phyloP scores from a whole-genome alignment of 148 eudicot species.

The Dianthus caryophyllus region DNA sequence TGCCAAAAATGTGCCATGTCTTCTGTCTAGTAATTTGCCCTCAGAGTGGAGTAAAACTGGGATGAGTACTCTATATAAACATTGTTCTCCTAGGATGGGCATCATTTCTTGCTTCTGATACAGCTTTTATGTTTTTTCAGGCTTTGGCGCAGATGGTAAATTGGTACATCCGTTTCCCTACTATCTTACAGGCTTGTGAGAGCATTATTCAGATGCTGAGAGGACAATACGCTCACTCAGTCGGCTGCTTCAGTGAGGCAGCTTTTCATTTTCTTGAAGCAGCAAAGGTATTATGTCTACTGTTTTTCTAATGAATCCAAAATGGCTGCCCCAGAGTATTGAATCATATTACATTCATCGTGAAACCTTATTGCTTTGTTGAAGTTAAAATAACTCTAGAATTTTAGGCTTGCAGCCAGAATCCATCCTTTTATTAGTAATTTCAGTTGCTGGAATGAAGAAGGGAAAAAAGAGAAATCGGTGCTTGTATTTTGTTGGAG shows the following conservation, averaged over 20 bases:
- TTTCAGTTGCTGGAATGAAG: background rate
- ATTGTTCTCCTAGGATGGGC: background rate
- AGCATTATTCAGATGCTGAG: slow-evolving; percentile 92
- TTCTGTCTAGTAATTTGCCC: background rate
- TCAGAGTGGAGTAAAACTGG: background rate
- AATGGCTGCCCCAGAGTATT: background rate
- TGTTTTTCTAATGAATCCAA: background rate
- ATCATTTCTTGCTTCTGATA: no score
- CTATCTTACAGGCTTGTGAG: slow-evolving; percentile 90
- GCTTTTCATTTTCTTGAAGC: slow-evolving; percentile 86
- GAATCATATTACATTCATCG: background rate
- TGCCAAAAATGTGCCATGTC: background rate
- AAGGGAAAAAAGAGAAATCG: background rate
- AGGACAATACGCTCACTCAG: slow-evolving; percentile 97
- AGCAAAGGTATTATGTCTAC: slow-evolving; percentile 51
- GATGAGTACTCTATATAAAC: background rate
- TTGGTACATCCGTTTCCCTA: slow-evolving; percentile 86
- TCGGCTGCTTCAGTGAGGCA: slow-evolving; percentile 74
- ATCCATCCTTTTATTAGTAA: background rate
- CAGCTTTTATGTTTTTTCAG: slow-evolving; percentile 32
- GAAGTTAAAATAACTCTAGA: background rate
- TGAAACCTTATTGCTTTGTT: background rate
- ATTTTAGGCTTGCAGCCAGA: background rate
- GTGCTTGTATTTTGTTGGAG: background rate
- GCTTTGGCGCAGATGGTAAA: slow-evolving; percentile 89